A percentile compares a stretch with the other conserved stretches of the same genome.
Evolutionary conservation across 1,284 basidiomycete species (phyloP).

Genomic region (Chalciporus sp.): DNA sequence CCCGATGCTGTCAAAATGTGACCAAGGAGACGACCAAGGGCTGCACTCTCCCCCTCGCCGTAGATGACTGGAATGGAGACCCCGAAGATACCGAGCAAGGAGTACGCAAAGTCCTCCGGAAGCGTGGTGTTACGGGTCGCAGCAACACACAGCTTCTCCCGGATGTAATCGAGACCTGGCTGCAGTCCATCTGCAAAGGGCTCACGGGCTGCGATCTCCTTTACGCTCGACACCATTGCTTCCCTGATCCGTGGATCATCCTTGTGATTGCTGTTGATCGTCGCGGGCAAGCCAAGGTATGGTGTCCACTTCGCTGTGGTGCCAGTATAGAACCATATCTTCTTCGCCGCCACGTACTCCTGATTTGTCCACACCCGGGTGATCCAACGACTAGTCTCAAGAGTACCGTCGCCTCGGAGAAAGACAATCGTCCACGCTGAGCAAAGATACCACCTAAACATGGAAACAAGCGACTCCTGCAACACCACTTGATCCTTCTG

Average conservation of each 20-base stretch:
- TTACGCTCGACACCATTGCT: too few species aligned
- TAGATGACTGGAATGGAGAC: not conserved
- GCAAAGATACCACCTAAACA: slow-evolving; percentile 8
- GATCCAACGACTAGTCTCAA: not conserved
- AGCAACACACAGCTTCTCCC: not conserved
- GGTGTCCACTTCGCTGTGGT: not conserved
- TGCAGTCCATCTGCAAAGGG: not conserved
- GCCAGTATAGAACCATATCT: not conserved
- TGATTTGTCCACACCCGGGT: slow-evolving; percentile 6
- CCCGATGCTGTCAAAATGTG: not conserved
- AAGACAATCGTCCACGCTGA: not conserved
- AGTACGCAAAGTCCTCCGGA: not conserved
- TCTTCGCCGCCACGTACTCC: slow-evolving; percentile 1
- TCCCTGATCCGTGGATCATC: not conserved
- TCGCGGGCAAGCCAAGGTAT: not conserved
- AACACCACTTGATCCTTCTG: slow-evolving; percentile 4
- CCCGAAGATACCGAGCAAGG: not conserved
- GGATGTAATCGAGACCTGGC: not conserved
- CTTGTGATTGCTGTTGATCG: not conserved
- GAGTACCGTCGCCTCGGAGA: not conserved
- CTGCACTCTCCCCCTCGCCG: not conserved
- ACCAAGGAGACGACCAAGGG: not conserved
- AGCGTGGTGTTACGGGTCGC: not conserved
- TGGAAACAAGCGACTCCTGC: slow-evolving; percentile 3
- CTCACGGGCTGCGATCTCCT: too few species aligned